phyloP scores from a whole-genome alignment of 2,329 filamentous ascomycete genomes.

The Fusarium brachygibbosum region DNA sequence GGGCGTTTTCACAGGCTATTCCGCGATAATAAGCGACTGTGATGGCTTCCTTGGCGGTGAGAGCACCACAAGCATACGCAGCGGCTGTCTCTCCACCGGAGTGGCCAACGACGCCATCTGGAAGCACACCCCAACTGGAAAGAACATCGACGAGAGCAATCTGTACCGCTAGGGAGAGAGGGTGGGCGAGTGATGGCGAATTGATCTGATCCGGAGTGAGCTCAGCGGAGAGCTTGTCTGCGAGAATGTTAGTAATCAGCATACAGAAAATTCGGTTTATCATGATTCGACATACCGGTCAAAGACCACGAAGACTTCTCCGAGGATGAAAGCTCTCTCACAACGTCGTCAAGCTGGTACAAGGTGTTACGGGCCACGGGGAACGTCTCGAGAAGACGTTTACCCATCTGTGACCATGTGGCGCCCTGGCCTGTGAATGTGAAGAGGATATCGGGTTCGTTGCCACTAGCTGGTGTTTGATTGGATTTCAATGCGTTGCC shows the following conservation, averaged over 20 bases:
- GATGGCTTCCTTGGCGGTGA: conserved; percentile 42
- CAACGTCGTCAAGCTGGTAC: conserved; percentile 27
- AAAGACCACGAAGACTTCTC: conserved; percentile 28
- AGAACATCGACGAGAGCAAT: conserved; percentile 40
- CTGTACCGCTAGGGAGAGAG: conserved; percentile 40
- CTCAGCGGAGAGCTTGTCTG: conserved; percentile 37
- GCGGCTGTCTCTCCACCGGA: conserved; percentile 44
- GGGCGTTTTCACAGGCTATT: conserved; percentile 43
- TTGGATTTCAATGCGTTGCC: conserved; percentile 39
- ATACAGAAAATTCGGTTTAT: not conserved
- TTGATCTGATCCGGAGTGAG: conserved; percentile 37
- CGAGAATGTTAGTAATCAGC: conserved; percentile 6
- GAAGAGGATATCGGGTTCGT: conserved; percentile 23
- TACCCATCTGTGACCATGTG: conserved; percentile 45
- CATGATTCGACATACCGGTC: conserved; percentile 7
- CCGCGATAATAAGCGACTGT: conserved; percentile 42
- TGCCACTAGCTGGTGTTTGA: conserved; percentile 7
- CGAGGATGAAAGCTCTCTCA: conserved; percentile 28
- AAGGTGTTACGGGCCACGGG: conserved; percentile 43
- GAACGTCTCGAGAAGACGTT: conserved; percentile 40
- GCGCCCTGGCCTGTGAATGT: conserved; percentile 42
- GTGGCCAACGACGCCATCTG: conserved; percentile 42
- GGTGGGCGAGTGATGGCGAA: conserved; percentile 36
- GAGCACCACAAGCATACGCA: conserved; percentile 43
- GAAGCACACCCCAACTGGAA: conserved; percentile 38